Percentiles rank a stretch among this genome's conserved stretches.
phyloP scores from a whole-genome alignment of 2,329 filamentous ascomycete genomes.

The Fusarium staphyleae region DNA sequence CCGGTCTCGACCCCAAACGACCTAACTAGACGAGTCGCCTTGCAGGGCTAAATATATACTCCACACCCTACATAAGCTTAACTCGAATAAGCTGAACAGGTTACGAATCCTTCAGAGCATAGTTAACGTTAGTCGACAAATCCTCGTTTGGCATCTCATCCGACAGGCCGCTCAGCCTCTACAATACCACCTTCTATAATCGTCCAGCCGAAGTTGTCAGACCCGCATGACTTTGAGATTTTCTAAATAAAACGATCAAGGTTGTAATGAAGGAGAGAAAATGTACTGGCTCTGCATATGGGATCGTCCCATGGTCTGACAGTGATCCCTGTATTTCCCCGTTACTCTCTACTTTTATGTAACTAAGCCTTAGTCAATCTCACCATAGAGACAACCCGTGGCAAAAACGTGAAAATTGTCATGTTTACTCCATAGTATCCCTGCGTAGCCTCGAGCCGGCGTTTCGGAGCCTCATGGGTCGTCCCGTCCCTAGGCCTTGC shows the following conservation, averaged over 20 bases:
- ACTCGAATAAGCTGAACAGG: no score
- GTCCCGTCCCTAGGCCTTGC: conserved; percentile 13
- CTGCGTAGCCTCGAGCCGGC: conserved; percentile 20
- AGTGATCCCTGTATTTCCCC: no score
- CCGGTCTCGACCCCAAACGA: no score
- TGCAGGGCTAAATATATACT: conserved; percentile 13
- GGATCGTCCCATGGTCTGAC: conserved; percentile 1
- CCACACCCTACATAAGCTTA: no score
- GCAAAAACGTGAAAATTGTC: neutral
- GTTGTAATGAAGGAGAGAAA: neutral
- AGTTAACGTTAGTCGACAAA: neutral
- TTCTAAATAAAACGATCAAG: neutral
- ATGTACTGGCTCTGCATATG: neutral
- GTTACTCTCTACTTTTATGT: no score
- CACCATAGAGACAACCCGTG: no score
- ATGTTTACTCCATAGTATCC: neutral
- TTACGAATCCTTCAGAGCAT: neutral
- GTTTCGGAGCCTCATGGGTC: conserved; percentile 22
- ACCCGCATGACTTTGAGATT: no score
- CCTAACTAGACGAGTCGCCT: no score
- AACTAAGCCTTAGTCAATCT: no score
- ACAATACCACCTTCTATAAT: conserved; percentile 5
- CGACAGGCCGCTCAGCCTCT: no score
- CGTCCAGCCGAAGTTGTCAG: neutral
- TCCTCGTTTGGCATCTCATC: neutral